phyloP scores from a whole-genome alignment of 805 yeast species.

The Lachancea mirantina region DNA sequence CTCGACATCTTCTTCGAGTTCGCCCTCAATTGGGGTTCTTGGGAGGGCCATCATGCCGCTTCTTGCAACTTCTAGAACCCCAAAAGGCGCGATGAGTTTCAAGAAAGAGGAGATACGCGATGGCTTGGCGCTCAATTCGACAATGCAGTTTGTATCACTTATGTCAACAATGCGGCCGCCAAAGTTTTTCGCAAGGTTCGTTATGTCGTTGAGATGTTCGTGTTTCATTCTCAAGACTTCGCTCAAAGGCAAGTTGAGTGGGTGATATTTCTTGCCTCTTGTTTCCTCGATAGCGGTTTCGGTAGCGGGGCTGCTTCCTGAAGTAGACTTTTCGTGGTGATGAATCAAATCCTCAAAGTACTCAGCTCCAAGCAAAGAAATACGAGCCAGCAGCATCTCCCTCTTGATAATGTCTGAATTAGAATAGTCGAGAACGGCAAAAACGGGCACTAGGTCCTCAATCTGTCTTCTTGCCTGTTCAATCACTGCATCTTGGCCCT shows the following conservation, averaged over 20 bases:
- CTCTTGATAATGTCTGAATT: constrained; percentile 84
- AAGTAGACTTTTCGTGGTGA: constrained; percentile 52
- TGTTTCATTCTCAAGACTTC: constrained; percentile 94
- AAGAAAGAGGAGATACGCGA: constrained; percentile 80
- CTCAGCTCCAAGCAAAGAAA: constrained; percentile 94
- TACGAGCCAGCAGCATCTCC: constrained; percentile 85
- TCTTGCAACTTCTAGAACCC: constrained; percentile 91
- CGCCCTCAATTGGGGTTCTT: constrained; percentile 76
- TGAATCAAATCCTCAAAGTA: constrained; percentile 91
- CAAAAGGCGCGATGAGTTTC: constrained; percentile 88
- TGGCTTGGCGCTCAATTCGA: constrained; percentile 92
- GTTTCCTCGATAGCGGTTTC: constrained; percentile 26
- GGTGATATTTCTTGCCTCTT: constrained; percentile 57
- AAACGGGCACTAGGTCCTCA: constrained; percentile 96
- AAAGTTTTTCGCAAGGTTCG: constrained; percentile 72
- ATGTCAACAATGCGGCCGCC: constrained; percentile 93
- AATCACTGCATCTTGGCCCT: constrained; percentile 91
- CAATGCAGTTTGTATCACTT: constrained; percentile 86
- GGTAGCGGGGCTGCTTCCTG: constrained; percentile 24
- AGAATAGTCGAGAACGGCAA: constrained; percentile 93
- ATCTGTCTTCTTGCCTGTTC: constrained; percentile 98
- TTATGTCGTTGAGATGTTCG: constrained; percentile 76
- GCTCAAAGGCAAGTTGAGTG: constrained; percentile 80
- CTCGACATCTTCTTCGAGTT: constrained; percentile 46
- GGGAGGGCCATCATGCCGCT: constrained; percentile 99